Base-by-base conservation (phyloP, 163 green algal genomes). In the Volvox carteri region DNA sequence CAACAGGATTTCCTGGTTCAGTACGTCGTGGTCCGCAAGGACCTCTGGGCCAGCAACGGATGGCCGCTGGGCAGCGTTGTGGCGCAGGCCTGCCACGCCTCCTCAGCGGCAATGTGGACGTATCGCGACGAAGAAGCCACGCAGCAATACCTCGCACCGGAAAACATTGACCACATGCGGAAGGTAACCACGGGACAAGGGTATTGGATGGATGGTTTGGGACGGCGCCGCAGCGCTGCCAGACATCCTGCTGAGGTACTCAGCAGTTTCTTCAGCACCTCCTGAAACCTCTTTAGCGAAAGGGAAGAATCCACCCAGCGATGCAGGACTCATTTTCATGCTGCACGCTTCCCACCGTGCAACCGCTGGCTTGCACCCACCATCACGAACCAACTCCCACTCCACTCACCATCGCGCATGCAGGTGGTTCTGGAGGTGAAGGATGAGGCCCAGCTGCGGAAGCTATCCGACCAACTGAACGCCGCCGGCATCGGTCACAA, bases 41-140 rank as follows among this genome's bases (percentile, higher is more conserved):
- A 99, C 90, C 90, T 99, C 9, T 98, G 96, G 93, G 78, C 44
- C 4, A 91, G 95, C 18, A 68, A 96, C 35, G 90, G 92, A 0
- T 99, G 98, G 98, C 97, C 96, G 35, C 86, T 99, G 41, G 98
- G 98, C 37, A 97, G 94, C 84, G 90, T 99, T 0, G 93, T 98
- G 21, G 97, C 98, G 18, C 98, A 99, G 85, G 97, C 91, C 7
- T 98, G 95, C 87, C 97, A 99, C 86, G 98, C 98, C 9, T 94
- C 94, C 7, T 95, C 95, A 3, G 97, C 97, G 6, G 97, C 97
- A 4, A 85, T 98, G 65, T 99, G 96, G 95, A 50, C 91, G 19
- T 92, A 93, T 76, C 85, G 92, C 23, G 92, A 98, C 0, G 90
- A 95, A 35, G 58, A 90, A 0, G 46, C 78, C 0, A 98, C 96